phyloP scores from a whole-genome alignment of 495 filamentous ascomycete genomes.

The Massariosphaeria phaeospora region DNA sequence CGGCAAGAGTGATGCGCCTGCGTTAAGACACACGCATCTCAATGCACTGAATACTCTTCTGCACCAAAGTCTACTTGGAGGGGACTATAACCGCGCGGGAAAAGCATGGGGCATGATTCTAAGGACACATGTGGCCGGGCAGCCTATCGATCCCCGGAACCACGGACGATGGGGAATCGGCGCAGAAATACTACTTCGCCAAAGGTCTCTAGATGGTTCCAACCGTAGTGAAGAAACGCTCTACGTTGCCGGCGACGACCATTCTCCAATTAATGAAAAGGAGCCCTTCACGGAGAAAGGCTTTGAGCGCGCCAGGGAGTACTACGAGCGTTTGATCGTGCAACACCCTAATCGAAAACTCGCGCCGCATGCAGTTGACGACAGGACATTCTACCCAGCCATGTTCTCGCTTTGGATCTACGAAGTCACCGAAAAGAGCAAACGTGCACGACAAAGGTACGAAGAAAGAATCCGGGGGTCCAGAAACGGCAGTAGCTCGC shows the following conservation, averaged over 20 bases:
- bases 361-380: conserved; percentile 44
- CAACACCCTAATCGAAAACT: conserved; percentile 56
- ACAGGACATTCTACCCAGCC: conserved; percentile 60
- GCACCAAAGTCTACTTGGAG: conserved; percentile 56
- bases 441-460: conserved; percentile 18
- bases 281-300: conserved; percentile 48
- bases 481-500: not conserved
- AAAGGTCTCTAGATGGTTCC: not conserved
- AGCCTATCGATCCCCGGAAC: conserved; percentile 51
- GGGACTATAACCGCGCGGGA: conserved; percentile 58
- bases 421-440: conserved; percentile 51
- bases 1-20: conserved; percentile 2
- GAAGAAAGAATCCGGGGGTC: conserved; percentile 13
- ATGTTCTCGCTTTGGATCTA: conserved; percentile 66
- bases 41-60: conserved; percentile 55
- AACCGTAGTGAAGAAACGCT: not conserved
- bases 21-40: conserved; percentile 54
- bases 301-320: conserved; percentile 54
- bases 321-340: conserved; percentile 63
- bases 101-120: conserved; percentile 62
- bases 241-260: not conserved
- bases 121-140: conserved; percentile 50
- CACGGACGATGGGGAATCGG: conserved; percentile 63
- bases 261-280: not conserved
- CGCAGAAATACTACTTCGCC: conserved; percentile 57